Base-by-base conservation (phyloP, 768 basidiomycete genomes). In the Russula vinacea region DNA sequence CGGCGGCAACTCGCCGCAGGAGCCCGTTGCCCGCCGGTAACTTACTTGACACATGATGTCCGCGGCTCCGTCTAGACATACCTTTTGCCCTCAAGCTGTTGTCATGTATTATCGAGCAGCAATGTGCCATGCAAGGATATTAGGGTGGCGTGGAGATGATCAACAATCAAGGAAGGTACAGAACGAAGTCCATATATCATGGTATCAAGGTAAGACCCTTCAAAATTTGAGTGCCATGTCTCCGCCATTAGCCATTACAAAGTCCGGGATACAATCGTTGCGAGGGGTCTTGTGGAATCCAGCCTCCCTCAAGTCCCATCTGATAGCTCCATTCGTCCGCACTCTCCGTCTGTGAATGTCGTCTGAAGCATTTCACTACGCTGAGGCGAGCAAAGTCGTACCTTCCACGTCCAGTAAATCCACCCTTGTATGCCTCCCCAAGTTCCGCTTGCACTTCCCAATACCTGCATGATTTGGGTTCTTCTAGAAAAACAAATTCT, bases 381-480 rank as follows among this genome's bases (percentile, higher is more conserved):
- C 26, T 5, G 16, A 9, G 8, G 7, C 14, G 2, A 26, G 52
- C 9, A 42, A 35, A 26, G n/a, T 68, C 80, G 29, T 54, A 84
- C 87, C 81, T 89, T 90, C 89, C 89, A 90, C 8, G 88, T 84
- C 87, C 88, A 89, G 67, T 80, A 88, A 5, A 88, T 77, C 88
- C 89, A 90, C 22, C 89, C 88, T 50, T 84, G 80, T 16, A 86
- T 80, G 77, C 78, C 74, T 93, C 91, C 24, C 87, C 90, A 57
- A 89, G 79, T 62, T 82, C 82, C 16, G 87, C 84, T 74, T 93
- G 92, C 5, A 85, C 86, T 71, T 94, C 91, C 81, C 87, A 94
- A 68, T 89, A 91, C 71, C 84, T 86, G 8, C 39, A 22, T 39
- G n/a, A 5, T 49, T 29, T 54, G 26, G 54, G 44, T 42, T n/a